These are phyloP conservation scores for Claviceps paspali DNA, from an alignment of 2,329 filamentous ascomycete genomes.

Conservation along the genomic window DNA sequence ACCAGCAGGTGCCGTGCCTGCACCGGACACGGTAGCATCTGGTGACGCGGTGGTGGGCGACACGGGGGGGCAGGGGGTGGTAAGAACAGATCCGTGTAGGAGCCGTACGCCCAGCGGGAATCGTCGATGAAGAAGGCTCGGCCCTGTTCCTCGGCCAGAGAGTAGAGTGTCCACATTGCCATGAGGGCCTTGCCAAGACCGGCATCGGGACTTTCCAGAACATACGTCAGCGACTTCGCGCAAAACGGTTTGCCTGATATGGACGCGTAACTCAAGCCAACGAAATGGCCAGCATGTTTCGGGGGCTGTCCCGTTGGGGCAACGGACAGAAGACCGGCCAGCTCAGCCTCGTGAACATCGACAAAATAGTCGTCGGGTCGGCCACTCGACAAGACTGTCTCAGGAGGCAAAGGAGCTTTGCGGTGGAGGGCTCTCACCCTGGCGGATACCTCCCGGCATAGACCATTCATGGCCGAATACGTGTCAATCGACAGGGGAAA, in stretches of 20 bases:
- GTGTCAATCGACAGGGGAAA: slow-evolving; percentile 54
- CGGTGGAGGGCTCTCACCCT: slow-evolving; percentile 34
- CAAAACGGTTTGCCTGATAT: slow-evolving; percentile 42
- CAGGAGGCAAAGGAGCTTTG: slow-evolving; percentile 24
- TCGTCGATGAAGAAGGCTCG: slow-evolving; percentile 77
- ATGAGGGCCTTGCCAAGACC: slow-evolving; percentile 65
- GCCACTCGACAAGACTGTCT: slow-evolving; percentile 38
- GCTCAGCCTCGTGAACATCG: slow-evolving; percentile 58
- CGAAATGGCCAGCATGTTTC: slow-evolving; percentile 27
- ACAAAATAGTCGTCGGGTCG: slow-evolving; percentile 53
- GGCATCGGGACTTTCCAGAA: slow-evolving; percentile 57
- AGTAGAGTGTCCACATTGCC: slow-evolving; percentile 72
- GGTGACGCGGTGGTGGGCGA: slow-evolving; percentile 53
- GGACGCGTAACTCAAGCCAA: slow-evolving; percentile 30
- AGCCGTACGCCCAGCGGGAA: slow-evolving; percentile 67
- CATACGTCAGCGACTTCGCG: slow-evolving; percentile 57
- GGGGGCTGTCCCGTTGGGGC: slow-evolving; percentile 20
- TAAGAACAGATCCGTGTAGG: slow-evolving; percentile 57
- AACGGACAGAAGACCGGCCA: slow-evolving; percentile 42
- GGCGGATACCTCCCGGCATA: slow-evolving; percentile 49
- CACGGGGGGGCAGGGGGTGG: slow-evolving; percentile 51
- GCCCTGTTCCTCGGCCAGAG: slow-evolving; percentile 57
- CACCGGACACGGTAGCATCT: slow-evolving; percentile 68
- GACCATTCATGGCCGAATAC: slow-evolving; percentile 54
- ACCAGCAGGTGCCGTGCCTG: slow-evolving; percentile 61